phyloP scores from a whole-genome alignment of 2,329 filamentous ascomycete species.

The Colletotrichum sp. region DNA sequence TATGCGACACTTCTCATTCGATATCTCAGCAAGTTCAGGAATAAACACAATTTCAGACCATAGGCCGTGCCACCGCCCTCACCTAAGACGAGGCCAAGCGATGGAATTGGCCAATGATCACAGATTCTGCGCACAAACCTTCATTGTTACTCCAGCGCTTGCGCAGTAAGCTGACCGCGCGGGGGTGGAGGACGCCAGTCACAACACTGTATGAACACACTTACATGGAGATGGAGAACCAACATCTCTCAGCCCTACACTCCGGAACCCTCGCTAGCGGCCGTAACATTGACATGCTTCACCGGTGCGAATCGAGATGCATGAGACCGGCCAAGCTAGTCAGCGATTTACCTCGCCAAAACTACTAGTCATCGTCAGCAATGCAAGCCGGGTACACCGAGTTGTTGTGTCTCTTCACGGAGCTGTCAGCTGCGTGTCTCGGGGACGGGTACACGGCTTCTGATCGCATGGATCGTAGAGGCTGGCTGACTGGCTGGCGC shows the following conservation, averaged over 20 bases:
- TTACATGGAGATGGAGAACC: background rate
- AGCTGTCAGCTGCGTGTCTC: background rate
- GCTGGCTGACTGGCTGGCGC: background rate
- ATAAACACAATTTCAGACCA: background rate
- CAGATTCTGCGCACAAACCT: background rate
- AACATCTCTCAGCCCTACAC: constrained; percentile 6
- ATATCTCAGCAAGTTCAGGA: background rate
- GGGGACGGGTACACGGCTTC: background rate
- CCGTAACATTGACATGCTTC: background rate
- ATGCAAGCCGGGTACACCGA: background rate
- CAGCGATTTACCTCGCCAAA: background rate
- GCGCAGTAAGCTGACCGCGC: constrained; percentile 4
- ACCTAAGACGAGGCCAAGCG: background rate
- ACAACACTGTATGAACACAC: background rate
- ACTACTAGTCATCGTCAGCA: background rate
- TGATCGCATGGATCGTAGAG: background rate
- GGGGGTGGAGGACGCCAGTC: background rate
- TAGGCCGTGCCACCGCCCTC: background rate
- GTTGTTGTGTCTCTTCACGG: background rate
- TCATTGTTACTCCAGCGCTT: background rate
- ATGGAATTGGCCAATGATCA: background rate
- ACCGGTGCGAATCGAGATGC: background rate
- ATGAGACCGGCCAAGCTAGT: background rate
- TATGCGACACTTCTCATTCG: background rate
- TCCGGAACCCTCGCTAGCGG: background rate